phyloP scores from a whole-genome alignment of 139 green algal genomes.

The Spirogloea muscicola region DNA sequence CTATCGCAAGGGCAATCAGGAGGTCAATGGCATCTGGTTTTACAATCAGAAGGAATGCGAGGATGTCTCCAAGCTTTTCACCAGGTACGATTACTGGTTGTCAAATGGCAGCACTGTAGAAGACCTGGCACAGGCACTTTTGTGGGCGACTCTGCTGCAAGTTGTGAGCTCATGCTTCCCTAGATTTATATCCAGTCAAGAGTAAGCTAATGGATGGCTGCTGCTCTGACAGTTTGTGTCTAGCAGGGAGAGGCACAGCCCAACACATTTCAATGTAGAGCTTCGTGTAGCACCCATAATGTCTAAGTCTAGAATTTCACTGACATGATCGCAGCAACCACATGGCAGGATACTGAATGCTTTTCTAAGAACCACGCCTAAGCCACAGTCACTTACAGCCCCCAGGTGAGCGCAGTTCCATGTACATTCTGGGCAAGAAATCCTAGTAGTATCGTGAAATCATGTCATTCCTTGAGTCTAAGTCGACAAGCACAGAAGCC shows the following conservation, averaged over 20 bases:
- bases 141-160: background rate
- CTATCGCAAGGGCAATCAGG: constrained; percentile 71
- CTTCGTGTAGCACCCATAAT: background rate
- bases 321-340: background rate
- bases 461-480: background rate
- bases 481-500: background rate
- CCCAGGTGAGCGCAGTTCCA: background rate
- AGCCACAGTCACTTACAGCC: background rate
- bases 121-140: background rate
- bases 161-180: background rate
- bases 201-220: background rate
- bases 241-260: too few relatives aligned
- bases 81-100: constrained; percentile 1
- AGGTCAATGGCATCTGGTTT: constrained; percentile 89
- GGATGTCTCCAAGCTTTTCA: constrained; percentile 60
- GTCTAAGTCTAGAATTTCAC: background rate
- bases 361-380: constrained; percentile 19
- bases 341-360: constrained; percentile 24
- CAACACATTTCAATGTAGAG: too few relatives aligned
- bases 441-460: background rate
- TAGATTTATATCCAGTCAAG: background rate
- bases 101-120: background rate
- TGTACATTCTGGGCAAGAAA: background rate
- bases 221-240: too few relatives aligned
- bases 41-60: constrained; percentile 75